Evolutionary conservation across 2,329 filamentous ascomycete genomes (phyloP).

Genomic region (Paramyrothecium sp.): DNA sequence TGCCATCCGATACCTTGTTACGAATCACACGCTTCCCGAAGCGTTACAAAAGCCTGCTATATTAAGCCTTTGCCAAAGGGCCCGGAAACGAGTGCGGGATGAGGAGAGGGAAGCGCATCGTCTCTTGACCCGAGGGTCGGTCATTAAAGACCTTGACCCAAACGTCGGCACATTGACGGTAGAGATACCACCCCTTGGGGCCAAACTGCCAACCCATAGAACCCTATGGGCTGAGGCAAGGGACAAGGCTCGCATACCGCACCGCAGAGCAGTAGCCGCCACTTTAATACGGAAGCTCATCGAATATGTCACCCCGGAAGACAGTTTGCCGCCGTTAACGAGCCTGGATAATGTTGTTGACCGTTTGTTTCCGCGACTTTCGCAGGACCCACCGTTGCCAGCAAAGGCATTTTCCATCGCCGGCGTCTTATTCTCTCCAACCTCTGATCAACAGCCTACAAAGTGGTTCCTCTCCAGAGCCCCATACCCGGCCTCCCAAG

Average conservation of each 20-base stretch:
- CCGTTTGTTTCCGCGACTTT: conserved; percentile 47
- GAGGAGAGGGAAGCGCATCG: conserved; percentile 53
- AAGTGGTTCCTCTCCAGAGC: conserved; percentile 46
- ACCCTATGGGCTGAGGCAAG: conserved; percentile 19
- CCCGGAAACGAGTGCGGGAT: conserved; percentile 38
- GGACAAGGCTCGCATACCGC: conserved; percentile 23
- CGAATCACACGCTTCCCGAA: conserved; percentile 58
- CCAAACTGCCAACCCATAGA: conserved; percentile 1
- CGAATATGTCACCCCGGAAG: conserved; percentile 48
- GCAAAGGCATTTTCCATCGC: conserved; percentile 41
- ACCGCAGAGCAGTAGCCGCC: conserved; percentile 42
- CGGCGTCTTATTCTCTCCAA: conserved; percentile 36
- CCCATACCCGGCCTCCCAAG: conserved; percentile 40
- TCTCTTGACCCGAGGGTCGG: conserved; percentile 47
- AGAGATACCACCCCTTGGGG: conserved; percentile 37
- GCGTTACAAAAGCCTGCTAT: conserved; percentile 68
- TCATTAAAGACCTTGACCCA: conserved; percentile 46
- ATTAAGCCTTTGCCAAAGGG: conserved; percentile 55
- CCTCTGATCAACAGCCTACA: conserved; percentile 13
- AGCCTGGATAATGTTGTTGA: conserved; percentile 45
- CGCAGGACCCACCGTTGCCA: conserved; percentile 9
- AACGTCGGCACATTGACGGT: conserved; percentile 47
- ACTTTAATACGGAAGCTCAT: conserved; percentile 48
- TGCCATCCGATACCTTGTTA: conserved; percentile 68
- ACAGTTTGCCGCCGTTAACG: conserved; percentile 36